Evolutionary conservation across 495 filamentous ascomycete genomes (phyloP).

Genomic region (Podospora sp.): DNA sequence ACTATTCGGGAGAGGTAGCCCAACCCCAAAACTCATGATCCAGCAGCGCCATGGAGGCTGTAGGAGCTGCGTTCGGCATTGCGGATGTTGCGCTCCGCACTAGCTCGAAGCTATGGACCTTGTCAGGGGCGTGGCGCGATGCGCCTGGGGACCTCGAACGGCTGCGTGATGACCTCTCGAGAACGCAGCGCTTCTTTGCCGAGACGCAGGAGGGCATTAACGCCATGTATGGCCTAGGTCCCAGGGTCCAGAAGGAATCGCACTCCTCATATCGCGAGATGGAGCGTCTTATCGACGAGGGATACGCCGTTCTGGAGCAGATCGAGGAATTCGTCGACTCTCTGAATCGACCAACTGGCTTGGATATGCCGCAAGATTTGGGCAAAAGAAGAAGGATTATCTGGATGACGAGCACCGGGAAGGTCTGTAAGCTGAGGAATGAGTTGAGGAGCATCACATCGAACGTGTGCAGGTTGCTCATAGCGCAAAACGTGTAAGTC

Average conservation of each 20-base stretch:
- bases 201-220: constrained; percentile 15
- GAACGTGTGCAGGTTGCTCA: constrained; percentile 4
- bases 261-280: constrained; percentile 6
- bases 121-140: constrained; percentile 14
- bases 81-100: not conserved
- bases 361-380: not conserved
- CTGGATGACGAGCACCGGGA: constrained; percentile 8
- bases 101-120: constrained; percentile 13
- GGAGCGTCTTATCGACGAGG: constrained; percentile 4
- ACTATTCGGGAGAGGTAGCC: no score
- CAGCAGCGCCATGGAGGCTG: not conserved
- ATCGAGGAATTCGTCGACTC: constrained; percentile 9
- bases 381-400: constrained; percentile 13
- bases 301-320: not conserved
- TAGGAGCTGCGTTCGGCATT: constrained; percentile 3
- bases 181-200: constrained; percentile 16
- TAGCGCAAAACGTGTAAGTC: constrained; percentile 11
- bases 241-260: not conserved
- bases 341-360: not conserved
- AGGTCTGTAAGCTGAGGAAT: constrained; percentile 5
- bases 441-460: not conserved
- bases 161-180: constrained; percentile 8
- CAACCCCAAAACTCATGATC: not conserved
- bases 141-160: constrained; percentile 10
- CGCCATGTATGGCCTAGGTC: not conserved